These are phyloP conservation scores for Parathielavia hyrcaniae DNA, from an alignment of 495 filamentous ascomycete genomes.

Conservation along the genomic window DNA sequence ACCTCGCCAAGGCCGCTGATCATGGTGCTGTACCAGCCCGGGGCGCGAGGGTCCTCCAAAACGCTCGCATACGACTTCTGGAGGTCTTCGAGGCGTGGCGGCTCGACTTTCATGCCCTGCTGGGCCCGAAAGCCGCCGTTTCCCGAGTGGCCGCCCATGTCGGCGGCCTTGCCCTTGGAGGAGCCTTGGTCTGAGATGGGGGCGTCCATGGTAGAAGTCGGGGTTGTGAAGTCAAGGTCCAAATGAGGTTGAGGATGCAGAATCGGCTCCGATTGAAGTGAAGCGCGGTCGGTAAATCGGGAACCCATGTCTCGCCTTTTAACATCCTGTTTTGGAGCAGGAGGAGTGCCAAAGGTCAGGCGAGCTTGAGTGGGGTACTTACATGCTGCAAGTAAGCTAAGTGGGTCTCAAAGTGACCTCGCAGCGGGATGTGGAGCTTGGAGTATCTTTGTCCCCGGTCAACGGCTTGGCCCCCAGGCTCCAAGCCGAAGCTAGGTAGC, in stretches of 20 bases:
- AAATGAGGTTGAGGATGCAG: neutral
- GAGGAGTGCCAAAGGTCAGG: too few species aligned
- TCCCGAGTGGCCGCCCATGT: conserved; percentile 1
- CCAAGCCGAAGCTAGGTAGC: too few species aligned
- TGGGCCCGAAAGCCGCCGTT: conserved; percentile 38
- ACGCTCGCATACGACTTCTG: conserved; percentile 84
- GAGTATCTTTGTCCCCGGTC: too few species aligned
- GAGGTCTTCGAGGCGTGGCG: conserved; percentile 72
- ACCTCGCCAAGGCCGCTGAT: conserved; percentile 71
- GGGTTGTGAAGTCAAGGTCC: neutral
- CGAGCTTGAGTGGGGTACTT: too few species aligned
- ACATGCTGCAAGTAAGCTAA: too few species aligned
- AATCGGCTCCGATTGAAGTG: too few species aligned
- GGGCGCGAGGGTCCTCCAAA: conserved; percentile 61
- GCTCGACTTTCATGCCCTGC: conserved; percentile 67
- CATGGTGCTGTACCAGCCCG: conserved; percentile 86
- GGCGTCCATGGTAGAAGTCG: neutral
- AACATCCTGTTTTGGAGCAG: too few species aligned
- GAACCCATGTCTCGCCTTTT: too few species aligned
- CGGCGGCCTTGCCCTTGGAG: conserved; percentile 27
- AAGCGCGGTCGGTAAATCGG: too few species aligned
- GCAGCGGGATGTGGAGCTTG: too few species aligned
- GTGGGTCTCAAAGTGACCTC: too few species aligned
- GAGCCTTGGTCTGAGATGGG: conserved; percentile 8
- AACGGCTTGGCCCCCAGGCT: too few species aligned